Evolutionary conservation across 2,329 filamentous ascomycete species (phyloP), one percentile per base, ranked within the genome.

Genomic region (Trichoderma breve): DNA sequence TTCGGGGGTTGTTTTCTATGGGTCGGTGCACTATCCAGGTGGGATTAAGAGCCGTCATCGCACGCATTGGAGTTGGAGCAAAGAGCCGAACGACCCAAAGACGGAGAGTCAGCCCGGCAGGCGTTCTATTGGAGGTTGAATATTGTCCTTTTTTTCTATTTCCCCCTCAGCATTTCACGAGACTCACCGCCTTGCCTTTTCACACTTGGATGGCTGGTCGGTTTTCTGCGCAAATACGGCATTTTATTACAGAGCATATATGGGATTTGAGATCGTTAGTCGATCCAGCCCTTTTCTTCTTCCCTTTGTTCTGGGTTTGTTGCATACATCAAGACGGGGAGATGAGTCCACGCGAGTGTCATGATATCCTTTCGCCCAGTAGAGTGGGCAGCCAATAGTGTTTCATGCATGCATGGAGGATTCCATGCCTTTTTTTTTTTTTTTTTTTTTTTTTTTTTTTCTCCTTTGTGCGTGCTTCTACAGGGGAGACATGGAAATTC

Each of bases 281-380:
- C 55, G 66, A 60, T 51, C 55, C 36, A 14, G n/a, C 36, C 36
- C 30, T 8, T 51, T 70, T 36, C 57, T 53, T 61, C 21, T 69
- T 65, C 43, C 5, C 28, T 32, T 61, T 70, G n/a, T 68, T n/a
- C 26, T 34, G 7, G 53, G 26, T 68, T 58, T 47, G 36, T 53
- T 53, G 21, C 39, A 70, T 70, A 60, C 66, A 69, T 60, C 26
- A 69, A 61, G 66, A 61, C 36, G 30, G 58, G 57, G 58, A 43
- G 57, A 63, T 55, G 67, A 70, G 58, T 53, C 28, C 58, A 70
- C 58, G 67, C 67, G 57, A 70, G 58, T 70, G 43, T 70, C 58
- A 70, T 70, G 67, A 63, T 63, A 55, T 62, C 43, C 67, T 55
- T 68, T 68, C 43, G 34, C 65, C 34, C 26, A 53, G 34, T 39